Percentiles rank a stretch among this genome's conserved stretches.
These are phyloP conservation scores for Trichoderma sp. DNA, from an alignment of 2,329 filamentous ascomycete species.

Conservation along the genomic window DNA sequence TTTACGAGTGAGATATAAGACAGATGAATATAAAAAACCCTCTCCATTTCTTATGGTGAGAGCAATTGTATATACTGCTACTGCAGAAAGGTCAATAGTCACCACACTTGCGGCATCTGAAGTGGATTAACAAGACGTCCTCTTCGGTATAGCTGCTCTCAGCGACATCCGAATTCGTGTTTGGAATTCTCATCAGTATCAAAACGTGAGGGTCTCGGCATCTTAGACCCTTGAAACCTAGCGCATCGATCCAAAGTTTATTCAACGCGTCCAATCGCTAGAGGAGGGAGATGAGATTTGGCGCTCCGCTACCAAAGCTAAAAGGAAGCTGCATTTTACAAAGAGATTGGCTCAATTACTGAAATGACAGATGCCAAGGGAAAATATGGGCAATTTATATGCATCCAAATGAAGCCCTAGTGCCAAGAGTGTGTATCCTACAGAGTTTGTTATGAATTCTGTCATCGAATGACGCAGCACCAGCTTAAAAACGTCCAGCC, in stretches of 20 bases:
- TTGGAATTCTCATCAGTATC: background rate
- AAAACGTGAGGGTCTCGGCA: no score
- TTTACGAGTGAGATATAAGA: background rate
- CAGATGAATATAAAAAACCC: background rate
- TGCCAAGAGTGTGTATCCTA: background rate
- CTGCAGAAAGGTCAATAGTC: no score
- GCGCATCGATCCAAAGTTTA: background rate
- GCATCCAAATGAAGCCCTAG: fast-evolving
- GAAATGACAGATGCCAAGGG: background rate
- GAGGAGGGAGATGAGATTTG: background rate
- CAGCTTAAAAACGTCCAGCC: background rate
- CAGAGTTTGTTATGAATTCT: background rate
- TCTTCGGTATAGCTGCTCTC: background rate
- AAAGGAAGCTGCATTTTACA: background rate
- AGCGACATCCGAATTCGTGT: background rate
- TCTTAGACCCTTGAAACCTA: no score
- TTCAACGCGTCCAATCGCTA: background rate
- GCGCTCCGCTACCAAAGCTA: background rate
- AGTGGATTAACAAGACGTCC: background rate
- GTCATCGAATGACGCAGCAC: background rate
- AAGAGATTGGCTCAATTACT: background rate
- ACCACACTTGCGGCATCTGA: background rate
- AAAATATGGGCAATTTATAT: background rate
- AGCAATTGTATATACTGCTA: background rate
- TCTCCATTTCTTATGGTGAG: background rate